A percentile compares a stretch with the other conserved stretches of the same genome.
phyloP scores from a whole-genome alignment of 345 rosid genomes.

The Salix exigua region DNA sequence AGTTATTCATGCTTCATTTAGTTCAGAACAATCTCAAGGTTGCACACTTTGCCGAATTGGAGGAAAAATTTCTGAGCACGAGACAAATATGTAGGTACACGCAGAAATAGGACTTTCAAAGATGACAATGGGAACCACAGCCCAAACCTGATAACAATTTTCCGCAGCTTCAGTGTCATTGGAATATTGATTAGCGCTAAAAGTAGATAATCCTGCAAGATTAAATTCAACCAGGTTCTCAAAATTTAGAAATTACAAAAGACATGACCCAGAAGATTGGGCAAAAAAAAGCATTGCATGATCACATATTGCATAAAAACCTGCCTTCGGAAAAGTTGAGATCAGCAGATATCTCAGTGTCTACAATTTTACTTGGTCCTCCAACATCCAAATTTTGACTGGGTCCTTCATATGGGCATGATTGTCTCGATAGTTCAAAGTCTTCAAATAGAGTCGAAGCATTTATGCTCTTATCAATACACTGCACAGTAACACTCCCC shows the following conservation, averaged over 20 bases:
- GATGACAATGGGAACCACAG: neutral
- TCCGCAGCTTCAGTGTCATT: slow-evolving; percentile 14
- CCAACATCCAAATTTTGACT: slow-evolving; percentile 11
- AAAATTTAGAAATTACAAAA: neutral
- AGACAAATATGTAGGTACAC: neutral
- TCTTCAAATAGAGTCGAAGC: slow-evolving; percentile 10
- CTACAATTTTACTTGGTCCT: neutral
- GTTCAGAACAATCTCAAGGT: neutral
- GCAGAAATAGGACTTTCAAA: neutral
- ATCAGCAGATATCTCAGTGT: slow-evolving; percentile 2
- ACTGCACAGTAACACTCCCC: slow-evolving; percentile 17
- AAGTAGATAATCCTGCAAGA: slow-evolving; percentile 27
- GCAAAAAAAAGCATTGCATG: neutral
- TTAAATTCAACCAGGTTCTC: neutral
- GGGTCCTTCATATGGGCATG: slow-evolving; percentile 20
- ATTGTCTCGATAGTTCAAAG: neutral
- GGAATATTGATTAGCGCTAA: slow-evolving; percentile 13
- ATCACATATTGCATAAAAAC: neutral
- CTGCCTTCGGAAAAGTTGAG: slow-evolving; percentile 23
- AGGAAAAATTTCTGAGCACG: neutral
- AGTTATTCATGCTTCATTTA: neutral
- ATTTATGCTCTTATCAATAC: slow-evolving; percentile 17
- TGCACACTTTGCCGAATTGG: neutral
- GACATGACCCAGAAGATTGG: neutral
- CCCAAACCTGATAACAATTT: slow-evolving; percentile 30